These are phyloP conservation scores for Suillus plorans DNA, from an alignment of 768 basidiomycete species.

Conservation along the genomic window DNA sequence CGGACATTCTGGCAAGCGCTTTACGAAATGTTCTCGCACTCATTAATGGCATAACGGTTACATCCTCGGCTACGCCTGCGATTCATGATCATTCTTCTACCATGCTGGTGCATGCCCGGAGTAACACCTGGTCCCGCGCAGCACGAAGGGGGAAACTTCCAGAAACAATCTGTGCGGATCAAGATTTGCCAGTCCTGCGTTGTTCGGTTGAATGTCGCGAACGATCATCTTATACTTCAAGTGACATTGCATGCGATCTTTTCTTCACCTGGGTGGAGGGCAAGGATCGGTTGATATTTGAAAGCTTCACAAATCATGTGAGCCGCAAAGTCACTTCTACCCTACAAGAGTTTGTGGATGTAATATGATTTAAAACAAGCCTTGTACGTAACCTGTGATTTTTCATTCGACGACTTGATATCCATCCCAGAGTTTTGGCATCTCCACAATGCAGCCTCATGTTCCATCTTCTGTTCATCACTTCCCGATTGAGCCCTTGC, in stretches of 20 bases:
- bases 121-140: conserved; percentile 69
- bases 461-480: not conserved
- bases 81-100: conserved; percentile 8
- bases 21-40: conserved; percentile 33
- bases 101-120: conserved; percentile 28
- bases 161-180: not conserved
- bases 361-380: not conserved
- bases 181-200: conserved; percentile 16
- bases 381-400: not conserved
- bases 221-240: conserved; percentile 11
- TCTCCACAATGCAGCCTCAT: not conserved
- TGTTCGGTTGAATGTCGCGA: conserved; percentile 26
- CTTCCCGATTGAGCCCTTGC: not conserved
- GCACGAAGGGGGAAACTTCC: conserved; percentile 49
- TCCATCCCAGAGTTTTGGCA: not conserved
- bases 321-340: conserved; percentile 42
- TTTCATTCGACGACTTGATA: not conserved
- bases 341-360: not conserved
- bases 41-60: conserved; percentile 30
- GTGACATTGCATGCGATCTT: conserved; percentile 21
- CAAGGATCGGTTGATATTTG: conserved; percentile 53
- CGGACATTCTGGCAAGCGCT: conserved; percentile 11
- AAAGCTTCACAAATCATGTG: conserved; percentile 69
- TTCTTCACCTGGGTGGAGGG: conserved; percentile 56
- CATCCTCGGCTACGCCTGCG: not conserved